A percentile compares a stretch with the other conserved stretches of the same genome.
Conservation (phyloP, 2,329 filamentous ascomycete species). For the Aureobasidium subglaciale region DNA sequence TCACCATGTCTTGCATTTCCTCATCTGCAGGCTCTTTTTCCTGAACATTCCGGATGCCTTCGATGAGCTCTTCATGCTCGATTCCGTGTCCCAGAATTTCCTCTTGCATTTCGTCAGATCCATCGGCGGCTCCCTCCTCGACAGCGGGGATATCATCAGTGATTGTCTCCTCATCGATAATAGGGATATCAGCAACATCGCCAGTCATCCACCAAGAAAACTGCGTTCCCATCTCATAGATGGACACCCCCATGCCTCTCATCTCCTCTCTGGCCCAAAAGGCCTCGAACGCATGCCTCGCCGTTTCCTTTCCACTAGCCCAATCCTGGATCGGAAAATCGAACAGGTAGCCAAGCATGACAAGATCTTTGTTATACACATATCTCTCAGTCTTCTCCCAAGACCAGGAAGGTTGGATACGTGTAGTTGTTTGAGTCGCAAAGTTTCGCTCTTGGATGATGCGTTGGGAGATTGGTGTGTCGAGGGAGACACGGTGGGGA, state of each 20-base stretch:
- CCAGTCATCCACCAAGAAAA: not conserved
- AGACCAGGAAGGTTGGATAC: not conserved
- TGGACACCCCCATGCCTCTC: not conserved
- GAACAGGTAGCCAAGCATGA: not conserved
- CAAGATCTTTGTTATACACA: not conserved
- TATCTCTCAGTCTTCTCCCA: not conserved
- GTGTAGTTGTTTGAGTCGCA: not conserved
- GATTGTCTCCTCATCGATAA: not conserved
- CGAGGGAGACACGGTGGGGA: too few relatives aligned
- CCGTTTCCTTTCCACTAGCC: not conserved
- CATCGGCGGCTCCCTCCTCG: too few relatives aligned
- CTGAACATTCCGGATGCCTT: too few relatives aligned
- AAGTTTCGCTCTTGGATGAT: not conserved
- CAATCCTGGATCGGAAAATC: not conserved
- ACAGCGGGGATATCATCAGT: not conserved
- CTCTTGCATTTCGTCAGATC: too few relatives aligned
- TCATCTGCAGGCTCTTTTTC: too few relatives aligned
- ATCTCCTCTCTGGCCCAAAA: not conserved
- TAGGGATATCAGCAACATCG: not conserved
- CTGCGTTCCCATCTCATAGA: not conserved
- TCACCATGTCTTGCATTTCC: too few relatives aligned
- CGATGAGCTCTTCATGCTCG: too few relatives aligned
- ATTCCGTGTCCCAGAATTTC: too few relatives aligned
- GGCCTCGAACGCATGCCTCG: not conserved
- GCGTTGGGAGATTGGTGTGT: not conserved